phyloP scores from a whole-genome alignment of 257 asterid genomes.

The Solanum etuberosum region DNA sequence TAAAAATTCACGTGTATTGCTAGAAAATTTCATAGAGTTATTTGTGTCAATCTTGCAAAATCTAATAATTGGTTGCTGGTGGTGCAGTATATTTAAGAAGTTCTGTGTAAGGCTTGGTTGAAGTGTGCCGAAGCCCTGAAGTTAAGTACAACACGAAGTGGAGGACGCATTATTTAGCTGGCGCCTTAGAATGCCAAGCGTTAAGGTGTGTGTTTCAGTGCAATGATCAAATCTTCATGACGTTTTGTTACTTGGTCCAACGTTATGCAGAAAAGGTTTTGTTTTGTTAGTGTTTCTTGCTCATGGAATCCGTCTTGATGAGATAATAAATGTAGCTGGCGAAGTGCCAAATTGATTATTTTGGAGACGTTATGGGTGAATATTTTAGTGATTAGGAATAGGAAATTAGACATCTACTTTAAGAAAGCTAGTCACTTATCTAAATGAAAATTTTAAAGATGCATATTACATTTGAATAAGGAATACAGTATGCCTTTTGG shows the following conservation, averaged over 20 bases:
- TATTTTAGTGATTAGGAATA: neutral
- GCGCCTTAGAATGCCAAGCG: neutral
- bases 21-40: neutral
- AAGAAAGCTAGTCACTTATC: neutral
- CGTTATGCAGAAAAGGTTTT: neutral
- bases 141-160: neutral
- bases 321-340: neutral
- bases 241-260: neutral
- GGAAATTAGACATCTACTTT: neutral
- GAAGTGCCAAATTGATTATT: neutral
- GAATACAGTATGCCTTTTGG: neutral
- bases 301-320: neutral
- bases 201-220: neutral
- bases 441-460: neutral
- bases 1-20: neutral
- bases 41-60: neutral
- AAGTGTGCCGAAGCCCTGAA: neutral
- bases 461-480: neutral
- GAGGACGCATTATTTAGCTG: neutral
- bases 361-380: neutral
- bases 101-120: neutral
- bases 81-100: neutral
- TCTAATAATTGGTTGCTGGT: neutral
- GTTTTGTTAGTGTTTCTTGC: neutral
- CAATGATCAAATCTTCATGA: neutral